Base-by-base conservation (phyloP, 2,329 filamentous ascomycete species). In the Alternaria alternata region DNA sequence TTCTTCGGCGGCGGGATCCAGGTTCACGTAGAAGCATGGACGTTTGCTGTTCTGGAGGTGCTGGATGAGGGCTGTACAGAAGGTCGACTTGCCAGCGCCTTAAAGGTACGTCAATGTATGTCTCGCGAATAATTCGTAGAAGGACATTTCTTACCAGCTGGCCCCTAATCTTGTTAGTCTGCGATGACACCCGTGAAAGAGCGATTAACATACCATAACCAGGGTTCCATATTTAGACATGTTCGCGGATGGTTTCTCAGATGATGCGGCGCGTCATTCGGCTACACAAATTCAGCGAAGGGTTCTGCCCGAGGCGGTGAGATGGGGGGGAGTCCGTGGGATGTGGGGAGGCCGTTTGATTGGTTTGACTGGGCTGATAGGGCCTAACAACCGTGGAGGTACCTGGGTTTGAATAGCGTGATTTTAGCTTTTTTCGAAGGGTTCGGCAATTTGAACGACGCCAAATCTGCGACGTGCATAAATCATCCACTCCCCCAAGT, bases 1-100 rank as follows among this genome's bases (percentile, higher is more conserved):
- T 49, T 89, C 86, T 80, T 97, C 94, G 76, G 95, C 95, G 57
- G 95, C 95, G 7, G 95, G 95, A 79, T 99, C 95, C 73, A 99
- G 92, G 81, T 99, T 99, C 77, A 99, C 91, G 81, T 98, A 99
- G 85, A 96, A 97, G 80, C 91, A 92, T 51, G 93, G 96, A n/a
- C 94, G 91, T 57, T 92, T 91, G 80, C 92, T 94, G 76, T 93
- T 91, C 71, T 92, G 89, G 26, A 98, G 89, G 75, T 98, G 93
- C 62, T 95, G 93, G 77, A 98, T 97, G 71, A 99, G 87, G 69
- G 93, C 88, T 59, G 92, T 90, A 84, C 93, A 97, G 80, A 99
- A 99, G 63, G 95, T 99, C 28, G 94, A 96, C 87, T 97, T 99
- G 81, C 95, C 95, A 22, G 93, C 94, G 68, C 94, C 28, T 30